phyloP scores from a whole-genome alignment of 225 moss, liverwort and hornwort species.

The Antitrichia curtipendula region DNA sequence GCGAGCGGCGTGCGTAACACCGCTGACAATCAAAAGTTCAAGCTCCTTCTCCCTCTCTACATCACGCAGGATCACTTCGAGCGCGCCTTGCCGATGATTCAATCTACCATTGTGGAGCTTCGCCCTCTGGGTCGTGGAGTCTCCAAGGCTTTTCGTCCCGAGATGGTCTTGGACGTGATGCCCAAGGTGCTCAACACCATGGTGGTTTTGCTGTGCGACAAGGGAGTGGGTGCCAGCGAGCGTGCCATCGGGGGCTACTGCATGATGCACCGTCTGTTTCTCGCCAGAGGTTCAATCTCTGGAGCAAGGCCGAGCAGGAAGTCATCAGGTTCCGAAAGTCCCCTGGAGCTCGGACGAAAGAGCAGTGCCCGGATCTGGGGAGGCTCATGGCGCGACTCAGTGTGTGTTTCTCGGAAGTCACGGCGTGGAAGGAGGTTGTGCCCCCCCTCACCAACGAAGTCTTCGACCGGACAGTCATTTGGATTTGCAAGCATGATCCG shows the following conservation, averaged over 20 bases:
- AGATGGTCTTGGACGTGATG: not conserved
- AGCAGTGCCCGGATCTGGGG: not conserved
- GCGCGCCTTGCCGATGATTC: not conserved
- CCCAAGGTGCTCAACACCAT: not conserved
- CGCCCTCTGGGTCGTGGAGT: not conserved
- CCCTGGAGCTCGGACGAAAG: not conserved
- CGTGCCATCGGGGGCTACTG: not conserved
- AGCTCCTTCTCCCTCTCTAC: not conserved
- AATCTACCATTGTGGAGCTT: not conserved
- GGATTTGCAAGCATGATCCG: not conserved
- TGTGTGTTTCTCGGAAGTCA: not conserved
- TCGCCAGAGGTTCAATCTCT: not conserved
- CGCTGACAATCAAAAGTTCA: not conserved
- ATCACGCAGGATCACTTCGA: not conserved
- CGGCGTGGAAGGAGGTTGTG: not conserved
- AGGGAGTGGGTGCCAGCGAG: not conserved
- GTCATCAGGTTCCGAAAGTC: not conserved
- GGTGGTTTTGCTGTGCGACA: not conserved
- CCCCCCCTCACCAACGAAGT: not conserved
- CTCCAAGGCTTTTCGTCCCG: not conserved
- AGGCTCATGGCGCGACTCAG: not conserved
- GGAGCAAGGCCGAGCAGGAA: not conserved
- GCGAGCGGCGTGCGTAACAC: not conserved
- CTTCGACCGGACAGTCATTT: not conserved
- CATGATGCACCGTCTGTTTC: slow-evolving; percentile 1